A percentile compares a stretch with the other conserved stretches of the same genome.
Conservation (phyloP, 176 grass and related monocot species). For the Eleusine coracana region DNA sequence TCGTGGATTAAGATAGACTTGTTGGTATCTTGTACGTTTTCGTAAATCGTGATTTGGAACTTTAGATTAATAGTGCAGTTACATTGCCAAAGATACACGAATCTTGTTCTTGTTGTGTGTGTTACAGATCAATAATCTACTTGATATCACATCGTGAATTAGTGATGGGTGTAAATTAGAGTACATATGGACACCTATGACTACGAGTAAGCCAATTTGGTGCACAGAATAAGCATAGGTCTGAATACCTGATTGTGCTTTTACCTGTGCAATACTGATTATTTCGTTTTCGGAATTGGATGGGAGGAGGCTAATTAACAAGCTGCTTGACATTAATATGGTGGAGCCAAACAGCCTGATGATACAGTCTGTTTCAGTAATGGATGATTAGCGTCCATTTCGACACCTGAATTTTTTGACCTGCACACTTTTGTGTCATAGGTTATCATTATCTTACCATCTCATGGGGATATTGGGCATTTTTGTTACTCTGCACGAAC, state of each 20-base stretch:
- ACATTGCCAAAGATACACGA: too few species aligned
- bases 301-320: neutral
- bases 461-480: neutral
- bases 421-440: neutral
- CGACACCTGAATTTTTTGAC: neutral
- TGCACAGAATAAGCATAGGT: neutral
- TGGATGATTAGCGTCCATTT: neutral
- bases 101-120: too few species aligned
- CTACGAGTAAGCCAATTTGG: neutral
- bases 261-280: neutral
- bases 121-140: neutral
- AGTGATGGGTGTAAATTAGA: constrained; percentile 1
- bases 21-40: too few species aligned
- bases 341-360: neutral
- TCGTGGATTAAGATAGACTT: too few species aligned
- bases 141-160: neutral
- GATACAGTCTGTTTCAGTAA: neutral
- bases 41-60: too few species aligned
- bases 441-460: neutral
- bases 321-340: neutral
- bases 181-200: too few species aligned
- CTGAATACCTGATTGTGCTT: constrained; percentile 1
- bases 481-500: neutral
- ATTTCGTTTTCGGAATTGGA: neutral
- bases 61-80: too few species aligned